Base-by-base conservation (phyloP, 2,329 filamentous ascomycete species). In the Penicillium sp. region DNA sequence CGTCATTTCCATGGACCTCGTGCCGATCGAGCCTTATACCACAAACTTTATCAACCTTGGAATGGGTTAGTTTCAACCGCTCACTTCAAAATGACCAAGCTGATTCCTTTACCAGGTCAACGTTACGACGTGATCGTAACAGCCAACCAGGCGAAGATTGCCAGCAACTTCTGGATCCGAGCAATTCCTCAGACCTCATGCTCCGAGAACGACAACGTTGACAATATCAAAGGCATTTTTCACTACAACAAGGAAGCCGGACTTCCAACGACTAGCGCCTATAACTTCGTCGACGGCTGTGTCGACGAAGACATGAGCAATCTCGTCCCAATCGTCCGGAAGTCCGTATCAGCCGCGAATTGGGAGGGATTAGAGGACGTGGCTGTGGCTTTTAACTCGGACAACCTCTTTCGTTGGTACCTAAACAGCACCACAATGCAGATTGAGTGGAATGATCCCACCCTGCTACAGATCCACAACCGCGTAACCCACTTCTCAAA, bases 1-100 rank as follows among this genome's bases (percentile, higher is more conserved):
- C 0, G 84, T 88, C 35, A 84, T 88, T 39, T 77, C 80, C 0
- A 74, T 71, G n/a, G 86, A 87, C 57, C 71, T 87, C 4, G 82
- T 87, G 0, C 83, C 85, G 2, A 77, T 88, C 24, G 64, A 76
- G 24, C 85, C 85, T 0, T 88, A 82, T 58, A 71, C 71, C 0
- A 80, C 84, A 0, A 74, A 77, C 0, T 73, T 72, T 21, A 49
- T 85, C 4, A 73, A 74, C 26, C 65, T 83, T 46, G 75, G 71
- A 7, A 79, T 81, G 60, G 79, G 79, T 67, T 54, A 27, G 68
- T 22, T 26, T 22, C 13, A 21, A 39, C 26, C 33, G 35, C 7
- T 16, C 11, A 24, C 44, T 10, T 16, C 1, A 8, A 24, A 46
- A 43, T 49, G 43, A 39, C 2, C 9, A 21, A 3, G n/a, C 45